Evolutionary conservation across 78 protist species (phyloP).

Genomic region (Dictyostelium intermedium): DNA sequence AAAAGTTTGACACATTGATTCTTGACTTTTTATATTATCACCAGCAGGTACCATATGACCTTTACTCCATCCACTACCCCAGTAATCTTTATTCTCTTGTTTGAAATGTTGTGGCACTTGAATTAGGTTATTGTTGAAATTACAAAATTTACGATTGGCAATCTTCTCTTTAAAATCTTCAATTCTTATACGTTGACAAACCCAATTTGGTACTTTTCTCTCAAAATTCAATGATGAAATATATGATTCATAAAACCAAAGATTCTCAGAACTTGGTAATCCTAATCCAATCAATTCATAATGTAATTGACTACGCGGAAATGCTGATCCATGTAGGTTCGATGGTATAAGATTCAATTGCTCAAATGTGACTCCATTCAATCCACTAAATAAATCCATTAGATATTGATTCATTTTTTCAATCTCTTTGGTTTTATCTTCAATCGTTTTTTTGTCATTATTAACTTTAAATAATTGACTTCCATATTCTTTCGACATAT

Average conservation of each 20-base stretch:
- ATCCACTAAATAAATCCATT: not conserved
- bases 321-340: conserved; percentile 21
- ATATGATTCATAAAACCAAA: conserved; percentile 57
- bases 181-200: conserved; percentile 7
- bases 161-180: not conserved
- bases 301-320: not conserved
- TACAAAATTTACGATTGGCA: conserved; percentile 13
- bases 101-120: not conserved
- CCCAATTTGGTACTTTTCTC: conserved; percentile 60
- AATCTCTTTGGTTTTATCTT: not conserved
- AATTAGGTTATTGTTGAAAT: conserved; percentile 15
- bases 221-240: not conserved
- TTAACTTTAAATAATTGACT: not conserved
- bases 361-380: not conserved
- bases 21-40: conserved; percentile 26
- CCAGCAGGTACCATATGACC: conserved; percentile 68
- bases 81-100: conserved; percentile 53
- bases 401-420: not conserved
- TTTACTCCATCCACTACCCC: conserved; percentile 45
- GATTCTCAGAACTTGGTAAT: conserved; percentile 8
- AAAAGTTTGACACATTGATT: conserved; percentile 61
- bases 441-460: not conserved
- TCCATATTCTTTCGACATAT: too few species aligned
- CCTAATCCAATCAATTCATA: not conserved
- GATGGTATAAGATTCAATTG: not conserved